Base-by-base conservation (phyloP, 2,329 filamentous ascomycete genomes). In the Emmonsiellopsis sp. region DNA sequence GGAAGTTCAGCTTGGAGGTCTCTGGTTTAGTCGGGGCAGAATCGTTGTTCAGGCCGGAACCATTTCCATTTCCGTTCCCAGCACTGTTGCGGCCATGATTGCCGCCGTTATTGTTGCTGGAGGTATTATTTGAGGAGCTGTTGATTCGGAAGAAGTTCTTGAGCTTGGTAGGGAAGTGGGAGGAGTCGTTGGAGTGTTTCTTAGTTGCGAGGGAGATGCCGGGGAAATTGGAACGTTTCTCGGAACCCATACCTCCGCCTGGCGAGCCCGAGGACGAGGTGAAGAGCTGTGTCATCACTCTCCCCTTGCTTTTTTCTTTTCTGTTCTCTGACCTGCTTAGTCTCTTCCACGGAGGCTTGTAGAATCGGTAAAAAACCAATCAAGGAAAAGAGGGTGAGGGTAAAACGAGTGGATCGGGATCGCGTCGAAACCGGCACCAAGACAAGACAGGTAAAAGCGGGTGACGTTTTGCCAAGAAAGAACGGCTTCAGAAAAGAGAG, bases 121-220 rank as follows among this genome's bases (percentile, higher is more conserved):
- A 62, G 36, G 56, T 76, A 58, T 71, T 71, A 53, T 71, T 74
- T n/a, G 57, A 57, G 21, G 57, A 59, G 47, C 57, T 59, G 65
- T 77, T 82, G 69, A 85, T 84, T 65, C 82, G 80, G 70, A 85
- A 85, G 69, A 85, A 85, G 66, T 83, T 84, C 73, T 82, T 84
- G 71, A 85, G 81, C 68, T 80, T 82, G 58, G 83, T 80, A 40
- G 80, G 80, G 55, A 83, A 73, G 63, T 83, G 79, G 59, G 68
- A 76, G 58, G 74, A 73, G 56, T 69, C 69, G 62, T 74, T 74
- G 63, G 73, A 63, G 53, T 74, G 70, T 59, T 75, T 75, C 61
- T 71, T 74, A 48, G 71, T 68, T 10, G 70, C 64, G 46, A 74
- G 67, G 36, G 71, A 74, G 39, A 75, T 65, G 60, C 70, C 64